phyloP scores from a whole-genome alignment of 2,329 filamentous ascomycete species.

The Diaporthe sp. region DNA sequence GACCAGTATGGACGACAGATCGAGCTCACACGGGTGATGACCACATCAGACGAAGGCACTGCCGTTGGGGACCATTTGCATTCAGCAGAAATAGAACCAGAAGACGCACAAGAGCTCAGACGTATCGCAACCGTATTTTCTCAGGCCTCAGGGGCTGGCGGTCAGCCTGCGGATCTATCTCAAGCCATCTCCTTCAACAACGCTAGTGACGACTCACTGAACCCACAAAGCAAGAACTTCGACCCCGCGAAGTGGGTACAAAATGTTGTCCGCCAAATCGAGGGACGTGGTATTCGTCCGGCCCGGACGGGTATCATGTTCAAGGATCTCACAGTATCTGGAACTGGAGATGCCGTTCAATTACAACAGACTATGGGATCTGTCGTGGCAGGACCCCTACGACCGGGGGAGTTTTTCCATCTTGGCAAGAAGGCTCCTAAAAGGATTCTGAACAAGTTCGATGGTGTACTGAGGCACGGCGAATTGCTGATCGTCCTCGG shows the following conservation, averaged over 20 bases:
- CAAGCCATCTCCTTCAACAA: conserved; percentile 27
- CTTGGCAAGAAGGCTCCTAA: conserved; percentile 60
- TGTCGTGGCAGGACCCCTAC: conserved; percentile 68
- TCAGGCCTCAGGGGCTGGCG: background rate
- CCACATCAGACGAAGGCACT: conserved; percentile 6
- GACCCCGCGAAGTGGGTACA: conserved; percentile 57
- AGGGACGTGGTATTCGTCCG: conserved; percentile 66
- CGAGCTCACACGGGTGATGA: background rate
- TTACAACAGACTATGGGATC: conserved; percentile 77
- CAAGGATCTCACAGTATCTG: conserved; percentile 74
- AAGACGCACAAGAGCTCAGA: conserved; percentile 27
- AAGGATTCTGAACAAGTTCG: conserved; percentile 73
- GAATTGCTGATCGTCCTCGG: conserved; percentile 79
- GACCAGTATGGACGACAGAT: conserved; percentile 17
- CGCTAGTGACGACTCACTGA: conserved; percentile 50
- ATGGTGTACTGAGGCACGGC: conserved; percentile 73
- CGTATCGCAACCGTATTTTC: conserved; percentile 32
- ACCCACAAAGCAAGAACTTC: conserved; percentile 55
- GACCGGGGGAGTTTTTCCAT: conserved; percentile 67
- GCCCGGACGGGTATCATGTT: conserved; percentile 72
- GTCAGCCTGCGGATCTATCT: conserved; percentile 5
- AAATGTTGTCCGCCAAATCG: conserved; percentile 56
- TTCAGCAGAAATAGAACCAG: conserved; percentile 15
- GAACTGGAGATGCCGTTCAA: conserved; percentile 75
- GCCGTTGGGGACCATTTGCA: background rate